Evolutionary conservation across 2,329 filamentous ascomycete species (phyloP).

Genomic region (Ceratocystis lukuohia): DNA sequence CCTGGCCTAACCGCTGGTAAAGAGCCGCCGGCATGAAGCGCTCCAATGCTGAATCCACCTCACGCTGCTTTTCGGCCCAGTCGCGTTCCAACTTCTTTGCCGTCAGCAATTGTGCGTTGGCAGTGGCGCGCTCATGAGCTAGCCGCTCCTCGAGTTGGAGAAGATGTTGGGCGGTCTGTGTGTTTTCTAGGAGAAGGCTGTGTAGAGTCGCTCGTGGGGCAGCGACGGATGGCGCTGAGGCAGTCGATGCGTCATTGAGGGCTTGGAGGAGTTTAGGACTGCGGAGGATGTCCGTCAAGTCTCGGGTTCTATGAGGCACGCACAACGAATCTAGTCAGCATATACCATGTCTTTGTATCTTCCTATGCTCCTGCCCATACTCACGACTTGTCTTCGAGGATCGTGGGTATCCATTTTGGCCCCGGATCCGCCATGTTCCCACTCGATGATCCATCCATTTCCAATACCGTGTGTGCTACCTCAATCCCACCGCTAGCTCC

Average conservation of each 20-base stretch:
- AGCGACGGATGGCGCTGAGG: conserved; percentile 58
- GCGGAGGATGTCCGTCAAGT: conserved; percentile 58
- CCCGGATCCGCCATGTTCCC: conserved; percentile 36
- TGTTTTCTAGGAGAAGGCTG: conserved; percentile 55
- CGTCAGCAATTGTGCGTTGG: conserved; percentile 69
- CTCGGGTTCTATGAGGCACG: conserved; percentile 49
- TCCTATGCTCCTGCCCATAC: conserved; percentile 24
- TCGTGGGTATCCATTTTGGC: conserved; percentile 64
- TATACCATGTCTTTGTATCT: conserved; percentile 22
- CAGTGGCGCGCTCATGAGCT: conserved; percentile 49
- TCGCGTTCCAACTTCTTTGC: conserved; percentile 82
- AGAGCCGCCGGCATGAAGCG: conserved; percentile 78
- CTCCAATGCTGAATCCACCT: conserved; percentile 73
- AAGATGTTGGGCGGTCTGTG: conserved; percentile 52
- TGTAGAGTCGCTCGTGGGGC: conserved; percentile 52
- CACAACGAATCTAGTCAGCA: conserved; percentile 13
- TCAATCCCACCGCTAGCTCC: not conserved
- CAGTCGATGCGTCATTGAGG: conserved; percentile 53
- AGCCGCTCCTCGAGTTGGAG: conserved; percentile 45
- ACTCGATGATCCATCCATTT: conserved; percentile 10
- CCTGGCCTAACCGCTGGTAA: conserved; percentile 66
- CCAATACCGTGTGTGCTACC: not conserved
- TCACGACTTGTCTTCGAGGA: conserved; percentile 71
- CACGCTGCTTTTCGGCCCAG: conserved; percentile 76
- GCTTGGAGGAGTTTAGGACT: conserved; percentile 55